Percentiles rank a stretch among this genome's conserved stretches.
These are phyloP conservation scores for Entomortierella lignicola DNA, from an alignment of 192 early-diverging fungal genomes.

Conservation along the genomic window DNA sequence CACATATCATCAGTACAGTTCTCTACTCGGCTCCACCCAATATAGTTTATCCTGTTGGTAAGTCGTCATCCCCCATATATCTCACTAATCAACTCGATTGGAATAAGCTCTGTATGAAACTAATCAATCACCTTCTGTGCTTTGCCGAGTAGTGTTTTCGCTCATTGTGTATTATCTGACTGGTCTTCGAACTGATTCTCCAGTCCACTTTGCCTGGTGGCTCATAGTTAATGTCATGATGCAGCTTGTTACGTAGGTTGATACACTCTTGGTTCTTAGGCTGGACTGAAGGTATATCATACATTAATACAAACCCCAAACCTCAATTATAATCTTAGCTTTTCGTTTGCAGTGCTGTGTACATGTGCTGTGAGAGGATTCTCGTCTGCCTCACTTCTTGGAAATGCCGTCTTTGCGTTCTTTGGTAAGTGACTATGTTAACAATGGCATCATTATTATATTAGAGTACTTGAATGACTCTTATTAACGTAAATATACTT, in stretches of 20 bases:
- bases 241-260: slow-evolving; percentile 47
- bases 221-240: slow-evolving; percentile 27
- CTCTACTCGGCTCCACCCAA: slow-evolving; percentile 36
- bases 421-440: slow-evolving; percentile 18
- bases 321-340: slow-evolving; percentile 17
- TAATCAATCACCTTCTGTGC: neutral
- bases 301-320: too few relatives aligned
- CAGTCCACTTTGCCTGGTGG: slow-evolving; percentile 44
- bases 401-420: slow-evolving; percentile 50
- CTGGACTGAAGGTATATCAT: too few relatives aligned
- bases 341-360: slow-evolving; percentile 38
- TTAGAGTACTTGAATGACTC: neutral
- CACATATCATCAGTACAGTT: slow-evolving; percentile 35
- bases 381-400: slow-evolving; percentile 37
- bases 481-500: neutral
- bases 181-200: slow-evolving; percentile 33
- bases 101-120: too few relatives aligned
- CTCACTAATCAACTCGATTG: neutral
- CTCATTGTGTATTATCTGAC: slow-evolving; percentile 43
- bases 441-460: too few relatives aligned
- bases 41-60: slow-evolving; percentile 43
- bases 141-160: slow-evolving; percentile 29
- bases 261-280: too few relatives aligned
- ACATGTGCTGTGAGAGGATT: slow-evolving; percentile 39
- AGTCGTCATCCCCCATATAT: neutral